A percentile compares a stretch with the other conserved stretches of the same genome.
Evolutionary conservation across 768 basidiomycete genomes (phyloP).

Genomic region (Imleria badia): DNA sequence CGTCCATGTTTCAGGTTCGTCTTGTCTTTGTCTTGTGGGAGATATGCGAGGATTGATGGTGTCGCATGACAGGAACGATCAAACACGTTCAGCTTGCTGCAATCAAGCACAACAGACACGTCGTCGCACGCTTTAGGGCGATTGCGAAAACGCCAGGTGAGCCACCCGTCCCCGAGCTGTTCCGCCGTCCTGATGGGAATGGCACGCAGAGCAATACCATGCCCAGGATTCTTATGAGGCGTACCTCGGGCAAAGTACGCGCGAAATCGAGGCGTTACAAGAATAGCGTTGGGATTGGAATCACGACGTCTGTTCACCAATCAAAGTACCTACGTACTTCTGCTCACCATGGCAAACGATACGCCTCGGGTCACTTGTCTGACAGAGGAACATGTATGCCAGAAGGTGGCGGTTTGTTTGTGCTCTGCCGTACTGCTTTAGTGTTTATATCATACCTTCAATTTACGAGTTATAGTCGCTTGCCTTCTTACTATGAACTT

Average conservation of each 20-base stretch:
- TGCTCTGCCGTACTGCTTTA: too few species aligned
- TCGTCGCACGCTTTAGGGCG: constrained; percentile 66
- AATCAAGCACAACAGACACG: constrained; percentile 67
- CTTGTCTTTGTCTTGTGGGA: background rate
- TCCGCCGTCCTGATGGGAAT: background rate
- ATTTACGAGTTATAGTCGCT: too few species aligned
- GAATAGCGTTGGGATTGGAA: constrained; percentile 41
- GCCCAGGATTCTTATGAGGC: constrained; percentile 56
- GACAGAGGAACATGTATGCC: too few species aligned
- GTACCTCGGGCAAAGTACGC: constrained; percentile 55
- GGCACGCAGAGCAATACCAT: constrained; percentile 43
- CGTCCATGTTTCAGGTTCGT: constrained; percentile 75
- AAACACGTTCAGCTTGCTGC: constrained; percentile 81
- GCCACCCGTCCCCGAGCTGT: constrained; percentile 5
- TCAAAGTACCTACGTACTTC: background rate
- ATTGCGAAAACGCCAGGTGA: constrained; percentile 52
- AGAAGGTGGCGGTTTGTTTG: too few species aligned
- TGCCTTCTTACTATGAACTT: too few species aligned
- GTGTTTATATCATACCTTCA: too few species aligned
- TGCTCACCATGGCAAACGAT: too few species aligned
- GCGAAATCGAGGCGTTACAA: constrained; percentile 65
- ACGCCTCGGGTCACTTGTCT: too few species aligned
- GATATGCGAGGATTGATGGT: background rate
- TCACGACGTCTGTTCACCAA: background rate
- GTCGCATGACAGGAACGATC: constrained; percentile 65